Percentiles rank a stretch among this genome's conserved stretches.
phyloP scores from a whole-genome alignment of 495 filamentous ascomycete species.

The Penicillium salamii region DNA sequence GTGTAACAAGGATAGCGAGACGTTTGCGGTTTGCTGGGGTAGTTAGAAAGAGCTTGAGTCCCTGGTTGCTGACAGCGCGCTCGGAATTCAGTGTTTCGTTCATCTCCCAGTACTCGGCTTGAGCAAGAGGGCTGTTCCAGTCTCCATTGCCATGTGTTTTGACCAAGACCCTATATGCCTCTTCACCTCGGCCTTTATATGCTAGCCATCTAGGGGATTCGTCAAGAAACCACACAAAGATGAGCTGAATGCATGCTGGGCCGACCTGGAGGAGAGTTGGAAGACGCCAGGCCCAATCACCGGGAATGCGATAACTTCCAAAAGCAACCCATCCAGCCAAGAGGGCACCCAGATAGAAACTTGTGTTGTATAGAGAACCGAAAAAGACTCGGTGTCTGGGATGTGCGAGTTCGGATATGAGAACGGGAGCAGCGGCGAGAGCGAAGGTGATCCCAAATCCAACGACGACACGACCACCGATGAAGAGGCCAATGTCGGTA shows the following conservation, averaged over 20 bases:
- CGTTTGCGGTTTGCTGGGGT: conserved; percentile 4
- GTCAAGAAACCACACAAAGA: conserved; percentile 36
- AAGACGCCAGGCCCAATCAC: conserved; percentile 47
- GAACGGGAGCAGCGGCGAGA: conserved; percentile 21
- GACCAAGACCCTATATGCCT: conserved; percentile 44
- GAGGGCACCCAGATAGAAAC: conserved; percentile 60
- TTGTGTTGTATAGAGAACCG: conserved; percentile 53
- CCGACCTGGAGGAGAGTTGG: conserved; percentile 61
- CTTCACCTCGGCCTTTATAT: conserved; percentile 29
- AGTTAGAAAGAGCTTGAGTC: conserved; percentile 5
- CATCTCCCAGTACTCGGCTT: conserved; percentile 27
- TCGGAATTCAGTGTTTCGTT: conserved; percentile 25
- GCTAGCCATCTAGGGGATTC: conserved; percentile 40
- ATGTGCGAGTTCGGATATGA: conserved; percentile 30
- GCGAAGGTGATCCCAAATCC: conserved; percentile 22
- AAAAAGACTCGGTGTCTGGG: conserved; percentile 23
- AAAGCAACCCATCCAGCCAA: conserved; percentile 31
- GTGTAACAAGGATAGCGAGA: conserved; percentile 4
- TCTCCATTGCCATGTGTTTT: conserved; percentile 34
- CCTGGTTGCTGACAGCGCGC: conserved; percentile 26
- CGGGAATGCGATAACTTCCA: conserved; percentile 24
- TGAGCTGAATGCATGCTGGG: conserved; percentile 37
- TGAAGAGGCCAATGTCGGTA: conserved; percentile 22
- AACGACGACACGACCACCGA: conserved; percentile 23
- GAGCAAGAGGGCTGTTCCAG: conserved; percentile 13